Base-by-base conservation (phyloP, 371 early-diverging fungal species). In the Mortierella sp. region DNA sequence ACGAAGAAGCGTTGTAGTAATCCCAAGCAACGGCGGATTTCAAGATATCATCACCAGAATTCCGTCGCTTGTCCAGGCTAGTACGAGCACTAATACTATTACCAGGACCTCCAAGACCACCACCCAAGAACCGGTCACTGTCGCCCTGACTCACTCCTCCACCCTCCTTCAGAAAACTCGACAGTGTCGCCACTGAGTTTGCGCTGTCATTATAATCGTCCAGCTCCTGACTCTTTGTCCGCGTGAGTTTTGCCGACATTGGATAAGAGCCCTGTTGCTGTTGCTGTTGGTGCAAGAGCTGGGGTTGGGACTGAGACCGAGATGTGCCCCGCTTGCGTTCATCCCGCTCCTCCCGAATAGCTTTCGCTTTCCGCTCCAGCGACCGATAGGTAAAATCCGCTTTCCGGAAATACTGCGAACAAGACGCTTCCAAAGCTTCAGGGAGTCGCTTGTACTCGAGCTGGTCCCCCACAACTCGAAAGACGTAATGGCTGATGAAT, bases 401-500 rank as follows among this genome's bases (percentile, higher is more conserved):
- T 26, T 76, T 71, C 3, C 72, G 78, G 64, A 85, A 85, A 54
- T 85, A 85, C 26, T 85, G 81, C 9, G 79, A 70, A 50, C 81
- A 85, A 11, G 67, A 54, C 37, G 57, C 77, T 9, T 85, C 76
- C 71, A 79, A 44, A 19, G 59, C 48, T 10, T 44, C 26, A 21
- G 76, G 78, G 1, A 85, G 37, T 44, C 71, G 81, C 74, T 73
- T 81, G 64, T 85, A 85, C 37, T 85, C 79, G 59, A 85, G 59
- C 37, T 71, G 75, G 16, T 81, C 74, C 0, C 75, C 79, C 3
- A 78, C 64, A 0, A 85, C 79, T 0, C 86, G 78, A 26, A 85
- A 85, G 64, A 81, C 57, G 67, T 85, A 85, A 44, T 81, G 73
- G 37, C 86, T 78, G n/a, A 78, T 79, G 50, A 78, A 74, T 40